Evolutionary conservation across 2,329 filamentous ascomycete species (phyloP).

Genomic region (Magnaporthiopsis incrustans): DNA sequence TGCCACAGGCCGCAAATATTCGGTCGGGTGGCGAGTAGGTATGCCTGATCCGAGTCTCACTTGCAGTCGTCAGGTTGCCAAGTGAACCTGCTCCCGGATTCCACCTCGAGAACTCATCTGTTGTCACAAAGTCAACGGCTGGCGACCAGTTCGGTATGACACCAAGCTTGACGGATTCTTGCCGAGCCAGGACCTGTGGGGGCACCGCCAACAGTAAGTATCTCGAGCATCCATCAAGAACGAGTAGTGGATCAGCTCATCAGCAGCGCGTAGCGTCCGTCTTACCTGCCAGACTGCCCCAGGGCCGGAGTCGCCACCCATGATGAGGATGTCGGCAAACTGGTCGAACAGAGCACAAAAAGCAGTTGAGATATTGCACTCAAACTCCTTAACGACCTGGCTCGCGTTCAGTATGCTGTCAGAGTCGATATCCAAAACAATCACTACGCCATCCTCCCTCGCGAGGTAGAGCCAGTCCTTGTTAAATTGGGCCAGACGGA

Average conservation of each 20-base stretch:
- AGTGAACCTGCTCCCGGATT: constrained; percentile 14
- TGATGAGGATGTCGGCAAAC: constrained; percentile 69
- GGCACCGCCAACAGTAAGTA: constrained; percentile 1
- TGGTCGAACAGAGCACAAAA: constrained; percentile 68
- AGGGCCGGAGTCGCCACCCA: constrained; percentile 69
- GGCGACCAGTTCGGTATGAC: constrained; percentile 58
- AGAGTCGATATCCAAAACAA: constrained; percentile 61
- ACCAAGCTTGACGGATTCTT: constrained; percentile 45
- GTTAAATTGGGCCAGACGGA: constrained; percentile 54
- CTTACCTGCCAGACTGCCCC: constrained; percentile 68
- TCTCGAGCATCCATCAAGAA: not conserved
- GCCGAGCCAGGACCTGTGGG: constrained; percentile 43
- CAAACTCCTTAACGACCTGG: constrained; percentile 55
- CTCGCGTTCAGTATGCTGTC: constrained; percentile 45
- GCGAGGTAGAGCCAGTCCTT: constrained; percentile 80
- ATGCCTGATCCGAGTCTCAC: constrained; percentile 30
- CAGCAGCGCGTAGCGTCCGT: not conserved
- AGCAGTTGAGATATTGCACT: constrained; percentile 69
- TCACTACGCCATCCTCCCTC: constrained; percentile 77
- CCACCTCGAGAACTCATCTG: constrained; percentile 27
- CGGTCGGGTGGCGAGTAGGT: constrained; percentile 46
- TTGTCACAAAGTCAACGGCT: constrained; percentile 46
- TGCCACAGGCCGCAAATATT: constrained; percentile 60
- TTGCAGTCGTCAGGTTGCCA: constrained; percentile 14
- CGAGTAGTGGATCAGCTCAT: not conserved